Conservation (phyloP, 257 asterid genomes). For the Salvia rosmarinus region DNA sequence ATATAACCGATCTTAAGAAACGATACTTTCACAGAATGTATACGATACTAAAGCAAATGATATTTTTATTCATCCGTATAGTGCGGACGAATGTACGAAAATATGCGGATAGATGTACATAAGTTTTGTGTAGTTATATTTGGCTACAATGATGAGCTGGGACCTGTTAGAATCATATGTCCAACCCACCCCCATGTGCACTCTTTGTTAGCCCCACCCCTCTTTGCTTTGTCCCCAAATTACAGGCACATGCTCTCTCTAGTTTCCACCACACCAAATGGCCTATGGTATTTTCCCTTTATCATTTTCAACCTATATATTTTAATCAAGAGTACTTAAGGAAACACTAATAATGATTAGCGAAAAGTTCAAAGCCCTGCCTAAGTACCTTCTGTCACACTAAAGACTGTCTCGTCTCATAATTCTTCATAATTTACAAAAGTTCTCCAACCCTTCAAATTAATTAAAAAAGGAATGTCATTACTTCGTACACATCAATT, state of each 20-base stretch:
- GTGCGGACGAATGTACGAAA: too few species aligned
- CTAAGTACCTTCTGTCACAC: slow-evolving; percentile 49
- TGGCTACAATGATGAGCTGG: slow-evolving; percentile 40
- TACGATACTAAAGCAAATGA: too few species aligned
- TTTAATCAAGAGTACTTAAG: slow-evolving; percentile 31
- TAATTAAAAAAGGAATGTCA: too few species aligned
- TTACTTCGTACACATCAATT: too few species aligned
- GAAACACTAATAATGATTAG: slow-evolving; percentile 62
- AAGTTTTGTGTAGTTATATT: not conserved
- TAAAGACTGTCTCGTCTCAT: slow-evolving; percentile 28
- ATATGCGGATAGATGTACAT: too few species aligned
- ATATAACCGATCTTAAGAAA: too few species aligned
- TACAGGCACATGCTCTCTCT: slow-evolving; percentile 60
- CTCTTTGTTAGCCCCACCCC: slow-evolving; percentile 48
- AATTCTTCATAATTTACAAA: slow-evolving; percentile 32
- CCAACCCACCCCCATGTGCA: slow-evolving; percentile 64
- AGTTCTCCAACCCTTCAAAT: not conserved
- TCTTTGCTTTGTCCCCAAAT: slow-evolving; percentile 58
- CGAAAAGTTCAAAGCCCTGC: slow-evolving; percentile 41
- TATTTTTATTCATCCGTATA: too few species aligned
- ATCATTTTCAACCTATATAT: not conserved
- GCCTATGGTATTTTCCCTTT: slow-evolving; percentile 27
- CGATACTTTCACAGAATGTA: too few species aligned
- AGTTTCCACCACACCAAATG: slow-evolving; percentile 40
- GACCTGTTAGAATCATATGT: slow-evolving; percentile 37